Percentiles rank a stretch among this genome's conserved stretches.
Conservation (phyloP, 2,329 filamentous ascomycete genomes). For the Cercospora sp. region DNA sequence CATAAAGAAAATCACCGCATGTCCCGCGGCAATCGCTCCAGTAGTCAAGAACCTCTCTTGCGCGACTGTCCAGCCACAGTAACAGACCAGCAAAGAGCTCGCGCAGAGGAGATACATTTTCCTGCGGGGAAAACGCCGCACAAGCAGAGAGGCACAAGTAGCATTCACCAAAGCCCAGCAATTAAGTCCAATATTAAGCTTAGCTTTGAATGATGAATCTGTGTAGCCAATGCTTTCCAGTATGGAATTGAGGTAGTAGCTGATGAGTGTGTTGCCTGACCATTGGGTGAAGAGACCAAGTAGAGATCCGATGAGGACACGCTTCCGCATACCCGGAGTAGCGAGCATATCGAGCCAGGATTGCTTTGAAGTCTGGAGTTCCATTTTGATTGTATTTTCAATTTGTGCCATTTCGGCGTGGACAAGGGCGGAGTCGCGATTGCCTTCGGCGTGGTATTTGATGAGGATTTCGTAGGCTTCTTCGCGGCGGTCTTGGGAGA, state of each 20-base stretch:
- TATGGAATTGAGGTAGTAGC: conserved; percentile 36
- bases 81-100: conserved; percentile 47
- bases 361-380: conserved; percentile 53
- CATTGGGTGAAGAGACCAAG: conserved; percentile 44
- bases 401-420: conserved; percentile 67
- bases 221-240: conserved; percentile 43
- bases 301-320: conserved; percentile 41
- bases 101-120: conserved; percentile 47
- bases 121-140: conserved; percentile 47
- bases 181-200: conserved; percentile 45
- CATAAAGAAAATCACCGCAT: conserved; percentile 48
- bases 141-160: conserved; percentile 42
- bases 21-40: conserved; percentile 41
- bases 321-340: conserved; percentile 36
- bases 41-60: conserved; percentile 12
- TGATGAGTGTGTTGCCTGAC: conserved; percentile 45
- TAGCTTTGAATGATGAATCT: conserved; percentile 37
- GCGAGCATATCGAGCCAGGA: conserved; percentile 27
- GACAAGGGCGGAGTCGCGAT: conserved; percentile 60
- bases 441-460: conserved; percentile 64
- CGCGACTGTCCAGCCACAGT: conserved; percentile 44
- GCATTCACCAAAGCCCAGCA: conserved; percentile 44
- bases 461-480: conserved; percentile 54
- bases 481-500: conserved; percentile 47
- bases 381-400: conserved; percentile 56